Evolutionary conservation across 2,329 filamentous ascomycete genomes (phyloP), one percentile per base, ranked within the genome.

Genomic region (Zasmidium cellare): DNA sequence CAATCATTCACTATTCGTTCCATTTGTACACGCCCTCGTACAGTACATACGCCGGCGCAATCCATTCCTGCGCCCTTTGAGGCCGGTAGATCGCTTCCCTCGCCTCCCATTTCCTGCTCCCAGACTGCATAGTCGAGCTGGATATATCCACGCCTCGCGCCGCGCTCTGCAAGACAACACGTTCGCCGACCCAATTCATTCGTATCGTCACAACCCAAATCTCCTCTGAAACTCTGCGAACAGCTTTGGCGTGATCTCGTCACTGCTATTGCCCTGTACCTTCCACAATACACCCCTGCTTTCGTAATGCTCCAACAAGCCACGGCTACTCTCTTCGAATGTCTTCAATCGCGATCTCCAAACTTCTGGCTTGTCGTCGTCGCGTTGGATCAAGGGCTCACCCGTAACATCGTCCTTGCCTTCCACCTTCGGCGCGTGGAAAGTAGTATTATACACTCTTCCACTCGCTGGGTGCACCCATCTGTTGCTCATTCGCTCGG

Each of bases 391-490:
- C 61, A 99, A 81, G 20, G 83, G 80, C 72, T 99, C 94, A 16
- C 94, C 94, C 0, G 94, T 99, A 49, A 97, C 72, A 73, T 99
- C 94, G 75, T 99, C 94, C 65, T 82, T 84, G 23, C 94, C 93
- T 0, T 85, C 76, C 1, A 92, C 86, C 65, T 87, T 88, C 0
- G 94, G 94, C 7, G 89, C 83, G 71, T 97, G 92, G 79, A 96
- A 99, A 0, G 87, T 87, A 2, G 92, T 96, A 74, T 99, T 99
- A 80, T 99, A 99, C 16, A 97, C 89, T 24, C 94, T 84, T 1
- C 94, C 94, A 0, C 91, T 96, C 0, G 91, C 87, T 69, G 90
- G 89, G 75, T 99, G 94, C 44, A 97, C 88, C 92, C 92, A 97
- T 57, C 94, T 88, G 52, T 91, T 92, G 46, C 90, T 86, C 67